A percentile compares a stretch with the other conserved stretches of the same genome.
These are phyloP conservation scores for Clitocybe nebularis DNA, from an alignment of 1,284 basidiomycete genomes.

Conservation along the genomic window DNA sequence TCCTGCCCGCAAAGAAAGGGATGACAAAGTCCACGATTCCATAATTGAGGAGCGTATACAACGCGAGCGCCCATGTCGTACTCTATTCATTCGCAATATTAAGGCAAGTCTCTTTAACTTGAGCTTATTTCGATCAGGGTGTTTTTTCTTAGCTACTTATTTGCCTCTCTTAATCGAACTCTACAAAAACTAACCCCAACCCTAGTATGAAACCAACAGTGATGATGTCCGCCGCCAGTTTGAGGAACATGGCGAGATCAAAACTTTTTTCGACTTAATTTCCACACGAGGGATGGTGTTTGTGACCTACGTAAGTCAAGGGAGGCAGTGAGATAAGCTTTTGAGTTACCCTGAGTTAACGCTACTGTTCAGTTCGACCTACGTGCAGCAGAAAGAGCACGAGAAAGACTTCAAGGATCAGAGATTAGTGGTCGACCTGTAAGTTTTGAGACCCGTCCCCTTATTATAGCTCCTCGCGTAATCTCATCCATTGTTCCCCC, in stretches of 20 bases:
- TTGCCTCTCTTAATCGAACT: conserved; percentile 6
- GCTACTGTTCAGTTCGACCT: conserved; percentile 70
- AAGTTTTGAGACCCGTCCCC: conserved; percentile 31
- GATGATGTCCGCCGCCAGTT: conserved; percentile 82
- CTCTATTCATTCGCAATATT: conserved; percentile 95
- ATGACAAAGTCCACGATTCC: conserved; percentile 80
- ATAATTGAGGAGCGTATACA: conserved; percentile 88
- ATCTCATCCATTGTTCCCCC: conserved; percentile 18
- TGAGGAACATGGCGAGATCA: conserved; percentile 91
- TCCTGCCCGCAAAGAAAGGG: conserved; percentile 61
- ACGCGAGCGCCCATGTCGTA: conserved; percentile 90
- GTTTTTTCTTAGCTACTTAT: conserved; percentile 8
- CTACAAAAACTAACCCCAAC: conserved; percentile 13
- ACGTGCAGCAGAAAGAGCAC: conserved; percentile 85
- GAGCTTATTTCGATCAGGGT: conserved; percentile 12
- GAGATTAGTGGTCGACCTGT: conserved; percentile 83
- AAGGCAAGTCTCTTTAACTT: conserved; percentile 66
- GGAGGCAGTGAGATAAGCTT: conserved; percentile 7
- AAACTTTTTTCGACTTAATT: conserved; percentile 95
- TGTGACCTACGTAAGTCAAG: conserved; percentile 85
- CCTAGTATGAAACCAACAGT: conserved; percentile 87
- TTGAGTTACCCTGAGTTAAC: conserved; percentile 9
- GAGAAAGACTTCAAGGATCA: conserved; percentile 83
- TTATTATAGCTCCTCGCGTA: conserved; percentile 12
- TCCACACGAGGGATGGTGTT: conserved; percentile 95